Base-by-base conservation (phyloP, 257 asterid genomes). In the Paulownia fortunei region DNA sequence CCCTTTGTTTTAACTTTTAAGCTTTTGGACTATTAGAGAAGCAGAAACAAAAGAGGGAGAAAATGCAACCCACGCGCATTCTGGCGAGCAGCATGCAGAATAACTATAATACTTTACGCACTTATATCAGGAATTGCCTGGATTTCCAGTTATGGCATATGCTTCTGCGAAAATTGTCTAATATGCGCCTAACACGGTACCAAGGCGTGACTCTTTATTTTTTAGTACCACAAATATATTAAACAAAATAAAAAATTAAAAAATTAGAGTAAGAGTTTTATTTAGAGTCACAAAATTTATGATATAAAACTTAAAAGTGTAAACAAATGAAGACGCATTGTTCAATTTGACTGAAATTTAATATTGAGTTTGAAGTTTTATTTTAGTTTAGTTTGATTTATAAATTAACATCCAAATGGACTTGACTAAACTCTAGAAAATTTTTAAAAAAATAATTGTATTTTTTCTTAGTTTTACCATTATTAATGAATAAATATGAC, bases 41-140 rank as follows among this genome's bases (percentile, higher is more conserved):
- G 58, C 30, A 37, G 76, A 72, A 72, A 61, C 13, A 30, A 54
- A 30, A 69, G 34, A 19, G 51, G 75, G 16, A 23, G 75, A 4
- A 67, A 59, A 56, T 70, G 76, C 67, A 12, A 62, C 79, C 64
- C 79, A 82, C 52, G 87, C 81, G 76, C 78, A 79, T 70, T 26
- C 70, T 83, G 68, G 74, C 68, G 3, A 69, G 81, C 46, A 55
- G 79, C 80, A 82, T 79, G 79, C 83, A 64, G 44, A 44, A 62
- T 52, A 79, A 37, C 49, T 61, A 69, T 62, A 39, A 76, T 77
- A 16, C 76, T 76, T 72, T 44, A 39, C 27, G 61, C 56, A 23
- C 64, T 52, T 19, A 58, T 26, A 71, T 36, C 52, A 18, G 76
- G 34, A 64, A 51, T 8, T 54, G 47, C 69, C 71, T 56, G 81